phyloP scores from a whole-genome alignment of 768 basidiomycete species.

The Russula lepida region DNA sequence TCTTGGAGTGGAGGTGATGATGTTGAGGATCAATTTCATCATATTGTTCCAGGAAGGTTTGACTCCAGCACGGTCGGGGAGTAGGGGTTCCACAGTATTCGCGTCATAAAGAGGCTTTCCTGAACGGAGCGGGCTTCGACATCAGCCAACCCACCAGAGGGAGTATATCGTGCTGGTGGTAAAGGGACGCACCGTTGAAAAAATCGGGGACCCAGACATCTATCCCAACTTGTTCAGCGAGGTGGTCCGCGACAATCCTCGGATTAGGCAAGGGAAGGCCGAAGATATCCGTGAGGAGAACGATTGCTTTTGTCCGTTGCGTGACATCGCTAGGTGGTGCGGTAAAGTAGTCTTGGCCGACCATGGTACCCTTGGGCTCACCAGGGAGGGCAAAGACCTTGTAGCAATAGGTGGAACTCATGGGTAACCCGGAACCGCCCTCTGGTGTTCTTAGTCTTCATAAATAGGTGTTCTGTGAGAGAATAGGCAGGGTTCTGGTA shows the following conservation, averaged over 20 bases:
- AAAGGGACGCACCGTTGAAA: conserved; percentile 38
- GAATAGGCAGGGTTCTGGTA: no score
- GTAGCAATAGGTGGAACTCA: conserved; percentile 30
- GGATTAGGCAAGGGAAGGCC: conserved; percentile 44
- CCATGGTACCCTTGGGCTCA: conserved; percentile 36
- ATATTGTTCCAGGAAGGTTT: conserved; percentile 19
- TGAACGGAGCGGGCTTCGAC: background rate
- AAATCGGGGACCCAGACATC: conserved; percentile 61
- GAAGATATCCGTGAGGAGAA: conserved; percentile 51
- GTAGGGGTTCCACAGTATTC: conserved; percentile 25
- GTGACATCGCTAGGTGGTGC: conserved; percentile 23
- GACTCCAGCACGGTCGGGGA: conserved; percentile 28
- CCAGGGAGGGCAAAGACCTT: conserved; percentile 38
- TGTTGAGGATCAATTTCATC: conserved; percentile 18
- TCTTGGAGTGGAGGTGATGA: conserved; percentile 22
- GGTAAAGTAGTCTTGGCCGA: conserved; percentile 39
- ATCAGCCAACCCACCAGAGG: background rate
- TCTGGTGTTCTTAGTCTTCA: background rate
- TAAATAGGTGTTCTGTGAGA: background rate
- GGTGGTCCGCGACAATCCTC: conserved; percentile 49
- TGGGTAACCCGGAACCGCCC: background rate
- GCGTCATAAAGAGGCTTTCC: conserved; percentile 27
- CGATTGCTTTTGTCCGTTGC: conserved; percentile 32
- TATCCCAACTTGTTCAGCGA: conserved; percentile 40
- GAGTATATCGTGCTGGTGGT: background rate